Conservation (phyloP, 1,284 basidiomycete species). For the Mycena citricolor region DNA sequence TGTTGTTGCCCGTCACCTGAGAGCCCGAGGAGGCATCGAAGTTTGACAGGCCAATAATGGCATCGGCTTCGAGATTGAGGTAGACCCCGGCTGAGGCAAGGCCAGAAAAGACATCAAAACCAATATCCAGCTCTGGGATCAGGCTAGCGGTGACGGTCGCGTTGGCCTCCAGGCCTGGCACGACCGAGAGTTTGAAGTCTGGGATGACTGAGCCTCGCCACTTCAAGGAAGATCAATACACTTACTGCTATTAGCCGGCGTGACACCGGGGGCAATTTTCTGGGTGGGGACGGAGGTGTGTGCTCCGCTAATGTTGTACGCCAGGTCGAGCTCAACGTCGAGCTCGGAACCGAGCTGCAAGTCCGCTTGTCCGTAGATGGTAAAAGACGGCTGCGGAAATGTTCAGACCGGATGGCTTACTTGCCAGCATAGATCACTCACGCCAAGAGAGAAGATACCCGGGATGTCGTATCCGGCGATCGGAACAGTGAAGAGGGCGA, state of each 20-base stretch:
- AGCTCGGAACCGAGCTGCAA: slow-evolving; percentile 37
- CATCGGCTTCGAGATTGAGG: slow-evolving; percentile 39
- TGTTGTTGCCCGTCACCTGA: neutral
- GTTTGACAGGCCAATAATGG: slow-evolving; percentile 27
- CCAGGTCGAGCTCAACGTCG: slow-evolving; percentile 40
- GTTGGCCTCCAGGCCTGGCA: slow-evolving; percentile 31
- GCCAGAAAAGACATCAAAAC: slow-evolving; percentile 34
- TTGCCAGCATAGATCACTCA: neutral
- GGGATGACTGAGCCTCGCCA: slow-evolving; percentile 2
- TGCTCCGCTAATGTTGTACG: slow-evolving; percentile 36
- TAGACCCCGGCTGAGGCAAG: slow-evolving; percentile 34
- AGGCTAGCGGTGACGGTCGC: slow-evolving; percentile 39
- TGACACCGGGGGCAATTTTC: slow-evolving; percentile 23
- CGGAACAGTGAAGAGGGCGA: slow-evolving; percentile 28
- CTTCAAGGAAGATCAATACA: slow-evolving; percentile 11
- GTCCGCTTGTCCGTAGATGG: slow-evolving; percentile 34
- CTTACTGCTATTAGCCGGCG: slow-evolving; percentile 33
- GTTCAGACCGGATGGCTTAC: slow-evolving; percentile 25
- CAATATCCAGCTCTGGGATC: slow-evolving; percentile 40
- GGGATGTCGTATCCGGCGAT: slow-evolving; percentile 32
- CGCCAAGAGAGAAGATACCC: slow-evolving; percentile 24
- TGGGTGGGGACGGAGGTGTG: slow-evolving; percentile 43
- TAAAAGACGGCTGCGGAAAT: slow-evolving; percentile 39
- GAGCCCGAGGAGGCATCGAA: slow-evolving; percentile 20
- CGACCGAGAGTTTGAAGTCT: slow-evolving; percentile 36